These are phyloP conservation scores for Serendipita sp. DNA, from an alignment of 768 basidiomycete species.

Conservation along the genomic window DNA sequence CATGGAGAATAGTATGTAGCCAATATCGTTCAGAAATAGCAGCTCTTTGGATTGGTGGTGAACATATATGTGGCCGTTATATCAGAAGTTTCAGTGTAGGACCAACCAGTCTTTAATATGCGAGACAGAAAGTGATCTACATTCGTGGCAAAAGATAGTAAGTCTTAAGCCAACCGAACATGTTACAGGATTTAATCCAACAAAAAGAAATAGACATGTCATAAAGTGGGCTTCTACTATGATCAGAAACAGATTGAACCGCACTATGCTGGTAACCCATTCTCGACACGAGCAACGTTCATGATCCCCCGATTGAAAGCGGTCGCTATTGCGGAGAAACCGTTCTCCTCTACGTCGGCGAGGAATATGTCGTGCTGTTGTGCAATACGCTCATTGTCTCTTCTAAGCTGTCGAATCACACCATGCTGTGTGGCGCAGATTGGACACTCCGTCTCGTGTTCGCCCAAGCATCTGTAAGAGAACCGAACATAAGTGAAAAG, in stretches of 20 bases:
- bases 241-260: neutral
- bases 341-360: slow-evolving; percentile 12
- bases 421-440: slow-evolving; percentile 75
- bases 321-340: slow-evolving; percentile 14
- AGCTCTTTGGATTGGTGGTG: too few relatives aligned
- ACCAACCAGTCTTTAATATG: too few relatives aligned
- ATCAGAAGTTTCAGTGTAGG: too few relatives aligned
- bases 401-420: slow-evolving; percentile 75
- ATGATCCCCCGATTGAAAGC: slow-evolving; percentile 12
- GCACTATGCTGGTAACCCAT: neutral
- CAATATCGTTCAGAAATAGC: too few relatives aligned
- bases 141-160: too few relatives aligned
- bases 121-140: too few relatives aligned
- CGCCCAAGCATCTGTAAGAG: slow-evolving; percentile 57
- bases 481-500: neutral
- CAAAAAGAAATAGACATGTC: too few relatives aligned
- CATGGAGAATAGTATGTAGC: too few relatives aligned
- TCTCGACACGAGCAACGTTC: neutral
- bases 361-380: slow-evolving; percentile 31
- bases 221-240: too few relatives aligned
- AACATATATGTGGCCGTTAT: too few relatives aligned
- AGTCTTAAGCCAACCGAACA: too few relatives aligned
- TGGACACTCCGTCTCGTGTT: slow-evolving; percentile 82
- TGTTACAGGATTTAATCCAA: too few relatives aligned
- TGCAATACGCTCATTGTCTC: slow-evolving; percentile 69